Conservation (phyloP, 73 alveolate genomes). For the Uronychia setigera region DNA sequence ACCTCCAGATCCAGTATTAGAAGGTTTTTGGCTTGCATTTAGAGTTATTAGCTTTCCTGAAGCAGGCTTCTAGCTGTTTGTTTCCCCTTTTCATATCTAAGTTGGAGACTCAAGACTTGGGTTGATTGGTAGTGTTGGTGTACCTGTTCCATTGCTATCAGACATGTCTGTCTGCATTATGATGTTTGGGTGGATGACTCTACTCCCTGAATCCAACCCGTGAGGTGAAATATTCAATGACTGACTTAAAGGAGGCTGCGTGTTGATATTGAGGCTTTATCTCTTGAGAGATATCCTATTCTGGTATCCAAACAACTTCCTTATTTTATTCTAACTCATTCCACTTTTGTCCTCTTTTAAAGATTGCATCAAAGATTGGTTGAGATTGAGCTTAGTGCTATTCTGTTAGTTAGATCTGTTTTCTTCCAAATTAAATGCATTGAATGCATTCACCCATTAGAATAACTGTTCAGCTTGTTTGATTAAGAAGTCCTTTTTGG, state of each 20-base stretch:
- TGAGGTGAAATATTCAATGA: not conserved
- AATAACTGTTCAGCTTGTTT: not conserved
- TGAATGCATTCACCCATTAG: not conserved
- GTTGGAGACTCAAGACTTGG: not conserved
- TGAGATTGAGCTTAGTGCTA: not conserved
- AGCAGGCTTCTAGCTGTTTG: not conserved
- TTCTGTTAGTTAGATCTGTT: not conserved
- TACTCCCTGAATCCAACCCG: no score
- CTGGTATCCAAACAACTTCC: not conserved
- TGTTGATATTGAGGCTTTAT: not conserved
- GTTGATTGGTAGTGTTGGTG: not conserved
- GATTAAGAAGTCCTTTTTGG: not conserved
- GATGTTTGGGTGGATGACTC: not conserved
- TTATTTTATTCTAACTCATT: not conserved
- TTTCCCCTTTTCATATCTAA: not conserved
- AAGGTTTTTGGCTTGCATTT: not conserved
- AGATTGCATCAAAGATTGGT: not conserved
- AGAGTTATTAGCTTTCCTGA: not conserved
- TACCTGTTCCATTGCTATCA: not conserved
- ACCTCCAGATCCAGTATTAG: no score
- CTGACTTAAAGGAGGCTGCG: not conserved
- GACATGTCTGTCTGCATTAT: not conserved
- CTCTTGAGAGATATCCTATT: not conserved
- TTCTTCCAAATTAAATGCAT: not conserved
- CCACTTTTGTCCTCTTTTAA: not conserved